Base-by-base conservation (phyloP, 2,329 filamentous ascomycete genomes). In the Lachnellula willkommii region DNA sequence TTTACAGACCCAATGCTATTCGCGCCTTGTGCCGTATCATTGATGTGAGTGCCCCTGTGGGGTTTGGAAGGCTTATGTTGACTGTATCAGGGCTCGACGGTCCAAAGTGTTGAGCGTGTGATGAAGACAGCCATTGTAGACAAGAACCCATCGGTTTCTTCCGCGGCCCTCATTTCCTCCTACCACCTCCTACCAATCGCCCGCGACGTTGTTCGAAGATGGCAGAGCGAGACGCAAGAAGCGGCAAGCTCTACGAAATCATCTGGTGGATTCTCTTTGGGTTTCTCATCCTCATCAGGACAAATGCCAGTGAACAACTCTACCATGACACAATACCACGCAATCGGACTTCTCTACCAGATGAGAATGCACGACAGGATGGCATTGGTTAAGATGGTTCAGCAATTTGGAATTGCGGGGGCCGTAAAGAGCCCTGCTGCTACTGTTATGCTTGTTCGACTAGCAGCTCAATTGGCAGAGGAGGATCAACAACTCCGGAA, bases 361-460 rank as follows among this genome's bases (percentile, higher is more conserved):
- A 97, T 97, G 90, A 88, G 94, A 69, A 88, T 88, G 68, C 92
- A 96, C 72, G 94, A 99, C 73, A 85, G 94, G 67, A 99, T 99
- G 94, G 92, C 94, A 22, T 77, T 99, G 66, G 93, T 97, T 59
- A 99, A 99, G 82, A 97, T 99, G 94, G 93, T 99, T n/a, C 94
- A 99, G 77, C 94, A 99, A 73, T 97, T 96, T 71, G 91, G 91
- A 52, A 87, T 87, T 52, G 84, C 91, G 15, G 94, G 94, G 56
- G 90, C 90, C 11, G 87, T 97, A 60, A 97, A 96, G 84, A 96
- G 89, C 73, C 91, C 94, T 20, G 90, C 93, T 58, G 94, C 92
- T 36, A 87, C 92, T 56, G 84, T 99, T 50, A 87, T 99, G 83
- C 81, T 99, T 28, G 94, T 99, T 54, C 84, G 94, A 65, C 77